phyloP scores from a whole-genome alignment of 208 protist genomes.

The Polymyxa betae region DNA sequence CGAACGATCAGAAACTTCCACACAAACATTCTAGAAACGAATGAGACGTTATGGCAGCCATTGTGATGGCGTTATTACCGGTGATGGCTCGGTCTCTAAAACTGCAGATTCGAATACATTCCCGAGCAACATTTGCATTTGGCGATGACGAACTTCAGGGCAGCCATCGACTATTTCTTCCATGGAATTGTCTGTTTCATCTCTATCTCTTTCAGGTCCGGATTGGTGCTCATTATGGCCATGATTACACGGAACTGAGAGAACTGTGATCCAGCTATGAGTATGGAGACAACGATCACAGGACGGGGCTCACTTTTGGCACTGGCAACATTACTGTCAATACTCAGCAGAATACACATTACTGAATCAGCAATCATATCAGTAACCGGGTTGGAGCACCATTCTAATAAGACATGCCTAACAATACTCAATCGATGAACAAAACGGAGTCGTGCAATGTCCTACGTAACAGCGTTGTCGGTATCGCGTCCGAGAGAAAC shows the following conservation, averaged over 20 bases:
- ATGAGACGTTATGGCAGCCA: neutral
- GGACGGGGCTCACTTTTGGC: neutral
- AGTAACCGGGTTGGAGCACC: conserved; percentile 51
- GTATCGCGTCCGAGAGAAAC: neutral
- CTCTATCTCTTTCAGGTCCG: neutral
- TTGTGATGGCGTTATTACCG: conserved; percentile 8
- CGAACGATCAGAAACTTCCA: neutral
- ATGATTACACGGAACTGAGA: conserved; percentile 15
- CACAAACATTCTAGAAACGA: neutral
- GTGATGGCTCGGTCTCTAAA: conserved; percentile 13
- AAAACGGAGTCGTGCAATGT: neutral
- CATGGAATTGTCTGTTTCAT: too few species aligned
- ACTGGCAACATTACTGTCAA: neutral
- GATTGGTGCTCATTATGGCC: neutral
- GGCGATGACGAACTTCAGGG: too few species aligned
- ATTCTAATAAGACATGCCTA: conserved; percentile 41
- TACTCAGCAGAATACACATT: conserved; percentile 53
- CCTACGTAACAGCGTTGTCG: neutral
- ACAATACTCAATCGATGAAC: neutral
- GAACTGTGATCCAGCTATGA: neutral
- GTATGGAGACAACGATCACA: neutral
- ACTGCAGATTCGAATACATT: conserved; percentile 18
- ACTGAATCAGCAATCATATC: conserved; percentile 54
- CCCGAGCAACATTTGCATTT: too few species aligned
- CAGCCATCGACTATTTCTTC: too few species aligned